Evolutionary conservation across 1,139 yeast species (phyloP).

Genomic region (Kluyveromyces sp.): DNA sequence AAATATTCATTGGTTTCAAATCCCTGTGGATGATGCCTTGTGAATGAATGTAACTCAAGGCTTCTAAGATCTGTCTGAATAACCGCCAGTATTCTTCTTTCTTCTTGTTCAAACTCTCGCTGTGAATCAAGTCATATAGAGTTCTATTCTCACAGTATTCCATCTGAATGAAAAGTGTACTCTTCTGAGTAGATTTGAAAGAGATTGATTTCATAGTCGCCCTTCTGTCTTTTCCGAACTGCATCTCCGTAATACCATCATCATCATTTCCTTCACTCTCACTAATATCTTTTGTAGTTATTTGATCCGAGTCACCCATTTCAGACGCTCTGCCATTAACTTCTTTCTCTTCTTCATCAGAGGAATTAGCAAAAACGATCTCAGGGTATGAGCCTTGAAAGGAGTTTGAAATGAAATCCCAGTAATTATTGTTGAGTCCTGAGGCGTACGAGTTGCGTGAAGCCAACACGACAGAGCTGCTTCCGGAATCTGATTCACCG

Average conservation of each 20-base stretch:
- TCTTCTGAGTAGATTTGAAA: constrained; percentile 28
- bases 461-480: constrained; percentile 14
- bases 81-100: constrained; percentile 84
- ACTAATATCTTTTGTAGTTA: constrained; percentile 7
- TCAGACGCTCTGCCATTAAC: constrained; percentile 31
- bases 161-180: constrained; percentile 83
- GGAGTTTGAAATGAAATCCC: constrained; percentile 65
- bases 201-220: constrained; percentile 5
- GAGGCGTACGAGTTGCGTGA: constrained; percentile 15
- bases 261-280: not conserved
- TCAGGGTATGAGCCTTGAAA: constrained; percentile 43
- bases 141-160: constrained; percentile 97
- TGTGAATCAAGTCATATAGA: constrained; percentile 64
- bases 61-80: constrained; percentile 83
- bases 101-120: constrained; percentile 66
- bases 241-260: constrained; percentile 6
- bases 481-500: constrained; percentile 6
- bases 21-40: constrained; percentile 96
- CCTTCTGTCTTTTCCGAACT: constrained; percentile 4
- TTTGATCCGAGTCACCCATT: constrained; percentile 9
- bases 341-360: constrained; percentile 30
- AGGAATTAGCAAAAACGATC: constrained; percentile 50
- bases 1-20: constrained; percentile 90
- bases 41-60: constrained; percentile 81
- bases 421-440: constrained; percentile 22